phyloP scores from a whole-genome alignment of 1,284 basidiomycete genomes.

The Cerioporus squamosus region DNA sequence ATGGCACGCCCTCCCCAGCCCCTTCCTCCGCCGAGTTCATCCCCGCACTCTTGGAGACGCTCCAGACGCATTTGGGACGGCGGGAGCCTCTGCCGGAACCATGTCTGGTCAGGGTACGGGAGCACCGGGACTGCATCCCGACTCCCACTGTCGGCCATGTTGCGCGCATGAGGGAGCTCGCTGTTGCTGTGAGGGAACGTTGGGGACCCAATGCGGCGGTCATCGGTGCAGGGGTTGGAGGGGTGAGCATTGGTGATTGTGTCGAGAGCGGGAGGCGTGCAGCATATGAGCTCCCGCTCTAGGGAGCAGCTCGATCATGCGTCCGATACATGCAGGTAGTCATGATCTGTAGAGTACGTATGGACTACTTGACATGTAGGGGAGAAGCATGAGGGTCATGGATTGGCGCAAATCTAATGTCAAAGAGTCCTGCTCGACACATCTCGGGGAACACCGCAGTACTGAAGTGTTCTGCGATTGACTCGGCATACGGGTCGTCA shows the following conservation, averaged over 20 bases:
- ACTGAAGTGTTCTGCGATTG: too few relatives aligned
- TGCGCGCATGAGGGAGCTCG: slow-evolving; percentile 68
- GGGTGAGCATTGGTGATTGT: slow-evolving; percentile 92
- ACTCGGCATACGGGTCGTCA: too few relatives aligned
- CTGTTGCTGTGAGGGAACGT: slow-evolving; percentile 42
- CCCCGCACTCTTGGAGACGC: slow-evolving; percentile 48
- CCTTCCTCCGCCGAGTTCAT: slow-evolving; percentile 37
- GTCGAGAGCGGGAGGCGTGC: slow-evolving; percentile 71
- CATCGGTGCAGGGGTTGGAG: slow-evolving; percentile 86
- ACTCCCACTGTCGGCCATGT: slow-evolving; percentile 79
- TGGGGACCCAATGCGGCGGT: slow-evolving; percentile 73
- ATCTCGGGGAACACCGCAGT: too few relatives aligned
- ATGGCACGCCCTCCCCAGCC: slow-evolving; percentile 45
- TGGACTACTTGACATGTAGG: too few relatives aligned
- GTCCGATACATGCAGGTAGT: too few relatives aligned
- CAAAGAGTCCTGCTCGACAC: too few relatives aligned
- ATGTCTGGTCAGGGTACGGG: slow-evolving; percentile 55
- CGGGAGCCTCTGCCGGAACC: slow-evolving; percentile 56
- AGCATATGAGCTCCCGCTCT: slow-evolving; percentile 38
- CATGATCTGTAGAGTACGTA: too few relatives aligned
- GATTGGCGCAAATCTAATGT: too few relatives aligned
- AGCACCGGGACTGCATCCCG: slow-evolving; percentile 83
- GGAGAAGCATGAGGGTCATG: too few relatives aligned
- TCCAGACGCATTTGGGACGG: slow-evolving; percentile 53
- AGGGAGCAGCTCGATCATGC: neutral